Conservation (phyloP, 1,284 basidiomycete species). For the Laetiporus sulphureus region DNA sequence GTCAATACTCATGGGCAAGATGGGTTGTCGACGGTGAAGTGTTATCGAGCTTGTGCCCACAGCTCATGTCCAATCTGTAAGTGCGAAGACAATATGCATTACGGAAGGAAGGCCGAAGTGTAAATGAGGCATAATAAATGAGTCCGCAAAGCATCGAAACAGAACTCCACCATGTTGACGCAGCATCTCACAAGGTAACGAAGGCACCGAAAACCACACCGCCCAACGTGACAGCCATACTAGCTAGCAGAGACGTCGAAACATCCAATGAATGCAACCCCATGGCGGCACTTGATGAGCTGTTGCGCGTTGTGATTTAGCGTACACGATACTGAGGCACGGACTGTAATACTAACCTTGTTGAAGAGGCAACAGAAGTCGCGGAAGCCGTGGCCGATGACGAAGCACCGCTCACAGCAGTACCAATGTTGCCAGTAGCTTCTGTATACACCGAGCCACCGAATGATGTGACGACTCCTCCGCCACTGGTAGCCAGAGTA, state of each 20-base stretch:
- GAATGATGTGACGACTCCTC: slow-evolving; percentile 41
- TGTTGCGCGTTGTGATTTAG: slow-evolving; percentile 3
- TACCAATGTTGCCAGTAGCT: slow-evolving; percentile 5
- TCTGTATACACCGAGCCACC: slow-evolving; percentile 43
- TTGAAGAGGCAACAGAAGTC: slow-evolving; percentile 4
- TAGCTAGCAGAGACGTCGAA: slow-evolving; percentile 31
- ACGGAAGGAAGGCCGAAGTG: too few relatives aligned
- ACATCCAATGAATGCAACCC: slow-evolving; percentile 24
- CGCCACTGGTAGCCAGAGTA: slow-evolving; percentile 42
- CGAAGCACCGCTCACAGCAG: neutral
- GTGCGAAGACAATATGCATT: too few relatives aligned
- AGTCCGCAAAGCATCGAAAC: neutral
- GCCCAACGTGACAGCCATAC: slow-evolving; percentile 35
- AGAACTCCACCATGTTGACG: neutral
- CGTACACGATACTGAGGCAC: neutral
- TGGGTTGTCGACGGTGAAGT: too few relatives aligned
- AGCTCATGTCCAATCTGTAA: too few relatives aligned
- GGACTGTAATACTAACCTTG: neutral
- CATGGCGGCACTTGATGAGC: slow-evolving; percentile 16
- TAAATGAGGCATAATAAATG: neutral
- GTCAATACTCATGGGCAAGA: too few relatives aligned
- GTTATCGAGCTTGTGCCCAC: too few relatives aligned
- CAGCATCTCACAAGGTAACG: slow-evolving; percentile 30
- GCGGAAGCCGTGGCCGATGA: slow-evolving; percentile 25
- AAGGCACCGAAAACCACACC: slow-evolving; percentile 35